These are phyloP conservation scores for Bipolaris oryzae DNA, from an alignment of 2,329 filamentous ascomycete genomes.

Conservation along the genomic window DNA sequence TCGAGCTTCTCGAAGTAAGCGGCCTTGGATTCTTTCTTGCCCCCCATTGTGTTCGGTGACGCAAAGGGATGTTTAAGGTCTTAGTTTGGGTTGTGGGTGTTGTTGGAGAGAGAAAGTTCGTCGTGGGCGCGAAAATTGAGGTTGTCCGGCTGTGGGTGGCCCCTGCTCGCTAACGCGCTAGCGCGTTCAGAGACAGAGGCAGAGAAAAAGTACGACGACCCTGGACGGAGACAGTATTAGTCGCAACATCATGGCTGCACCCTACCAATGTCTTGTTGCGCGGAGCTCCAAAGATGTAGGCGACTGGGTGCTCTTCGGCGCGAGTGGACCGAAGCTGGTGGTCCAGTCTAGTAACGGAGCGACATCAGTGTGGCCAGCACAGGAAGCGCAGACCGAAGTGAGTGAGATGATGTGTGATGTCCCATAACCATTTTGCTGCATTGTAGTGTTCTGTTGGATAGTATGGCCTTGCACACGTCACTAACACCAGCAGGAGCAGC, in stretches of 20 bases:
- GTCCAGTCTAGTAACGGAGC: slow-evolving; percentile 46
- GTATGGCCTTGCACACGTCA: neutral
- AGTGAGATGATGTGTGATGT: slow-evolving; percentile 18
- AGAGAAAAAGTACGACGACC: slow-evolving; percentile 16
- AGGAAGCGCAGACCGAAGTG: slow-evolving; percentile 28
- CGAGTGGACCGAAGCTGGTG: slow-evolving; percentile 74
- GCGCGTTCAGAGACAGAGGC: slow-evolving; percentile 12
- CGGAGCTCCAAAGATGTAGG: slow-evolving; percentile 21
- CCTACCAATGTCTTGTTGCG: slow-evolving; percentile 50
- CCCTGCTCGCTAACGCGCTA: slow-evolving; percentile 26
- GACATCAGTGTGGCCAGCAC: slow-evolving; percentile 37
- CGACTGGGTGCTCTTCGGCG: slow-evolving; percentile 68
- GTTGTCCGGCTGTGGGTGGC: slow-evolving; percentile 30
- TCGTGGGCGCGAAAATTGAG: slow-evolving; percentile 31
- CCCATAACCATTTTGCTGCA: neutral
- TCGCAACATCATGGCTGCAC: slow-evolving; percentile 38
- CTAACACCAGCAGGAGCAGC: slow-evolving; percentile 27
- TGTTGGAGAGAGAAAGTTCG: slow-evolving; percentile 22
- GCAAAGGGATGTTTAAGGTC: slow-evolving; percentile 99
- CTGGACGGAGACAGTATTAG: slow-evolving; percentile 13
- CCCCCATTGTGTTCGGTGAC: slow-evolving; percentile 96
- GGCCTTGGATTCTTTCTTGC: slow-evolving; percentile 93
- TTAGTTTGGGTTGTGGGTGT: slow-evolving; percentile 53
- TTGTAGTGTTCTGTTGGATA: neutral
- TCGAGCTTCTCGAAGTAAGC: slow-evolving; percentile 99